Base-by-base conservation (phyloP, 2,329 filamentous ascomycete species). In the Trichoderma koningiopsis region DNA sequence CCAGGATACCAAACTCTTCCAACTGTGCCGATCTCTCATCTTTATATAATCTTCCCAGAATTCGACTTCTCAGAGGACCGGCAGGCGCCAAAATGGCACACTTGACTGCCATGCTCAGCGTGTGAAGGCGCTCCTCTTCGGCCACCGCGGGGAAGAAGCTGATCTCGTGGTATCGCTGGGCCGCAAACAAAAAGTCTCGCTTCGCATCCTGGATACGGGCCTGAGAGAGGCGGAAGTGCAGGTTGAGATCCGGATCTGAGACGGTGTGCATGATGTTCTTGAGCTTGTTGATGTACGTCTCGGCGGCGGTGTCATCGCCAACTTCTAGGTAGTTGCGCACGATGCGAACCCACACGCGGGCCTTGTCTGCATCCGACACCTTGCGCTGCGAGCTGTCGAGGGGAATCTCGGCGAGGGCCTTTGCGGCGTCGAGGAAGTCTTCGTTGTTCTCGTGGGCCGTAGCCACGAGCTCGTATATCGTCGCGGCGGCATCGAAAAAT, bases 271-370 rank as follows among this genome's bases (percentile, higher is more conserved):
- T 93, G 73, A 97, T 86, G 77, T 96, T 95, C 82, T 97, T 98
- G 80, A 97, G 91, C 80, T 95, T 94, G 85, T 97, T 97, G 75
- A 99, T 86, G 78, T 94, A 97, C 52, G 87, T 88, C 78, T 96
- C 93, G 53, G 96, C 96, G 43, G 88, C 86, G 1, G 91, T 93
- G 10, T 93, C 91, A 81, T 98, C 94, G 78, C 97, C 95, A 59
- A 94, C 93, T 82, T 99, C 95, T 71, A 99, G 88, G 78, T 96
- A 96, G 83, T 96, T 92, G 71, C 96, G 89, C 77, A 96, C 94
- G 77, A 99, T 97, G 70, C 95, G 92, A 74, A 98, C 91, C 93
- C 95, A 98, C 67, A 96, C 88, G 67, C 86, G 85, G 10, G 93
- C 93, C 81, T 94, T 94, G 74, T 95, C 92, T 75, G 92, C 89